phyloP scores from a whole-genome alignment of 2,329 filamentous ascomycete species.

The Tolypocladium cylindrosporum region DNA sequence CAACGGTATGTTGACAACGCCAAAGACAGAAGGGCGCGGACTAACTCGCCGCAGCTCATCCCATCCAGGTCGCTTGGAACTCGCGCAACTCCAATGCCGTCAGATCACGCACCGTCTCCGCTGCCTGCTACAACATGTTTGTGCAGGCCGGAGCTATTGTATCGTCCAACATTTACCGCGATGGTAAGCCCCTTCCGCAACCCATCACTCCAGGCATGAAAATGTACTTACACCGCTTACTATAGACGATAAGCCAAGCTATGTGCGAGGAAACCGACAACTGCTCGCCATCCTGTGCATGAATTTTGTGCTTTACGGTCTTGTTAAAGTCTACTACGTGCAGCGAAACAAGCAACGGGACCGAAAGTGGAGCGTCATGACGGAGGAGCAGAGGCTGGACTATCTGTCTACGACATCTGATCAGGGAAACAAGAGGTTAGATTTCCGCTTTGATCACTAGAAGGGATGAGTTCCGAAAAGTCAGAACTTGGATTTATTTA shows the following conservation, averaged over 20 bases:
- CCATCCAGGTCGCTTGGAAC: constrained; percentile 44
- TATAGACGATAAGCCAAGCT: constrained; percentile 40
- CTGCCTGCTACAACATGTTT: constrained; percentile 50
- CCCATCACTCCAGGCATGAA: too few species aligned
- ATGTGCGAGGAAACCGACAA: constrained; percentile 37
- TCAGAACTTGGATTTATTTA: neutral
- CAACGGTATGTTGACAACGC: constrained; percentile 22
- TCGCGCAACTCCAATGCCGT: constrained; percentile 54
- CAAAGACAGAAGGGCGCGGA: neutral
- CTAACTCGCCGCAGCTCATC: constrained; percentile 14
- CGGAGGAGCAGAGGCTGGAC: constrained; percentile 32
- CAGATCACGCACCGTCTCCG: constrained; percentile 49
- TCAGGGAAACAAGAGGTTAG: constrained; percentile 42
- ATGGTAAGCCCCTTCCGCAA: constrained; percentile 13
- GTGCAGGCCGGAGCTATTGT: constrained; percentile 34
- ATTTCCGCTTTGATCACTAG: constrained; percentile 42
- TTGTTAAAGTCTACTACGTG: constrained; percentile 36
- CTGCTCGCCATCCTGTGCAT: constrained; percentile 35
- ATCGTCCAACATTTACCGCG: constrained; percentile 29
- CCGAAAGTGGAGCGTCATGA: constrained; percentile 30
- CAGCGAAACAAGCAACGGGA: constrained; percentile 35
- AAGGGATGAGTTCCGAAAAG: neutral
- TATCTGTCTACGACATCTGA: constrained; percentile 40
- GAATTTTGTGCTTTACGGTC: constrained; percentile 35
- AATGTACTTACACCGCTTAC: neutral